Conservation (phyloP, 176 grass and related monocot genomes). For the Oryza meridionalis region DNA sequence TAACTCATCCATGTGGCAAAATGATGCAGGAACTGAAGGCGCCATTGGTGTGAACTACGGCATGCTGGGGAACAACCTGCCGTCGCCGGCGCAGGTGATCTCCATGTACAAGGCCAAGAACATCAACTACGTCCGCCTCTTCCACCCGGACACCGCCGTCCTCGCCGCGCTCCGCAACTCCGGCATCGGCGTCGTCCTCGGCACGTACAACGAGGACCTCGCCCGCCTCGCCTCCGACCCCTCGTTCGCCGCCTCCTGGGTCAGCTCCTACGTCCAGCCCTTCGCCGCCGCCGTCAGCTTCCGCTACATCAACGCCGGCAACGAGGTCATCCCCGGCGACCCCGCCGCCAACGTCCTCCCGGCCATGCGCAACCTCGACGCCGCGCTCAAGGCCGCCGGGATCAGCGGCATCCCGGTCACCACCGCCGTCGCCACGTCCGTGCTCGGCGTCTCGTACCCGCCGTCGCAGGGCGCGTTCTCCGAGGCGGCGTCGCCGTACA, state of each 20-base stretch:
- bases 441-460: constrained; percentile 67
- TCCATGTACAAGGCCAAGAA: constrained; percentile 76
- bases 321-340: constrained; percentile 70
- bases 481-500: constrained; percentile 42
- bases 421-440: constrained; percentile 58
- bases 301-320: constrained; percentile 89
- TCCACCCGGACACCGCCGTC: constrained; percentile 67
- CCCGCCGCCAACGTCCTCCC: constrained; percentile 53
- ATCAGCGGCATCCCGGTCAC: constrained; percentile 64
- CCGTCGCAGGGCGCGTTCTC: constrained; percentile 76
- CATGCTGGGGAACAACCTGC: constrained; percentile 78
- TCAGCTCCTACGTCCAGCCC: constrained; percentile 68
- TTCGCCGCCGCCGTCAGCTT: constrained; percentile 66
- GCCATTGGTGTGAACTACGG: constrained; percentile 93
- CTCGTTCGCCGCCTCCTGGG: constrained; percentile 78
- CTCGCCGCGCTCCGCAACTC: constrained; percentile 62
- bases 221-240: constrained; percentile 47
- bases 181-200: constrained; percentile 70
- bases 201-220: constrained; percentile 85
- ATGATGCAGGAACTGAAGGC: constrained; percentile 56
- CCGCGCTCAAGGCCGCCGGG: constrained; percentile 50
- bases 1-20: not conserved
- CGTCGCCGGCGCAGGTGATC: constrained; percentile 73
- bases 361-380: constrained; percentile 71
- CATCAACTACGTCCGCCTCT: constrained; percentile 74